Conservation (phyloP, 1,284 basidiomycete genomes). For the Austroboletus niveus region DNA sequence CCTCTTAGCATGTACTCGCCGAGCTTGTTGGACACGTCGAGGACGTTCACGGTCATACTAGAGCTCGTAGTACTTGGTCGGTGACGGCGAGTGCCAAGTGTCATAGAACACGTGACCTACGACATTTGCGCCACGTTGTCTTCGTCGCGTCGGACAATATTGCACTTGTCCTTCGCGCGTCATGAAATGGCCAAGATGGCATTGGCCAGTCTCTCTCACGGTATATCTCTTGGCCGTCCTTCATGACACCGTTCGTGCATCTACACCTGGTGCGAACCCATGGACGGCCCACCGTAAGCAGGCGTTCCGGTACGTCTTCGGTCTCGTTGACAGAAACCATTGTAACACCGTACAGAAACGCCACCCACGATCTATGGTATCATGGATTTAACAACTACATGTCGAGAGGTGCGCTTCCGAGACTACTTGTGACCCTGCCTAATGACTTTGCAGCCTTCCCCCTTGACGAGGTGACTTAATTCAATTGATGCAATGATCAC, state of each 20-base stretch:
- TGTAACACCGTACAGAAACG: conserved; percentile 46
- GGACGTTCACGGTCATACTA: conserved; percentile 43
- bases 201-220: conserved; percentile 58
- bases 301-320: conserved; percentile 51
- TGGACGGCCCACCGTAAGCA: conserved; percentile 65
- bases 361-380: conserved; percentile 74
- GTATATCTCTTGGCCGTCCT: conserved; percentile 46
- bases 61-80: neutral
- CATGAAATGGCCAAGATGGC: conserved; percentile 62
- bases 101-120: conserved; percentile 24
- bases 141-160: conserved; percentile 4
- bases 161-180: conserved; percentile 14
- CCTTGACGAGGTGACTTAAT: conserved; percentile 64
- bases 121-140: conserved; percentile 15
- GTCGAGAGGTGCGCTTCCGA: conserved; percentile 55
- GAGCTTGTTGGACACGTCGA: conserved; percentile 56
- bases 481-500: conserved; percentile 3
- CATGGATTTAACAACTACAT: conserved; percentile 84
- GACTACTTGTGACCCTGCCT: neutral
- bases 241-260: conserved; percentile 19
- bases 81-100: neutral
- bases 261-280: conserved; percentile 33
- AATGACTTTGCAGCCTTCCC: conserved; percentile 60
- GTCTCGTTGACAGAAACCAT: neutral
- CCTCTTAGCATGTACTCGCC: conserved; percentile 75